Evolutionary conservation across 2,329 filamentous ascomycete genomes (phyloP).

Genomic region (Diaporthe capsici): DNA sequence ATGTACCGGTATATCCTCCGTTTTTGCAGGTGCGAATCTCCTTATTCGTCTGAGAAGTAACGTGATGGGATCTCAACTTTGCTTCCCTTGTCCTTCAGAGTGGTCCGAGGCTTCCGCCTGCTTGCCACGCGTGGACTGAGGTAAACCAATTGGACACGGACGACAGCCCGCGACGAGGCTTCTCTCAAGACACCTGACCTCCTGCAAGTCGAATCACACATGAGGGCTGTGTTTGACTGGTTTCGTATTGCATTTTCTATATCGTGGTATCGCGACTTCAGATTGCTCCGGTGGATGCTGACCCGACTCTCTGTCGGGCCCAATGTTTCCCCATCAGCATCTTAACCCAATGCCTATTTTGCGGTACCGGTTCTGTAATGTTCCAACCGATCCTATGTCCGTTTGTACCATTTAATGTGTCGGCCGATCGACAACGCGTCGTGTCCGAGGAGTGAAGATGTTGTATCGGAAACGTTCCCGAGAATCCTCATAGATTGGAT

Average conservation of each 20-base stretch:
- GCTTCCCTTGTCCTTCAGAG: background rate
- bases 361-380: background rate
- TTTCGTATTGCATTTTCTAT: constrained; percentile 26
- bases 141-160: background rate
- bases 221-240: background rate
- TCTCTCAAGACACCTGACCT: background rate
- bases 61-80: background rate
- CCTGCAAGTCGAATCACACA: background rate
- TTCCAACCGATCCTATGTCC: background rate
- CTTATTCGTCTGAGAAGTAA: background rate
- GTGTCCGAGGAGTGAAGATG: background rate
- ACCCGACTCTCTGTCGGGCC: background rate
- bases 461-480: background rate
- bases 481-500: background rate
- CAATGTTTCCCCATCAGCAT: background rate
- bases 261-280: background rate
- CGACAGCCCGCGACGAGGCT: background rate
- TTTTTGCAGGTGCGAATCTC: no score
- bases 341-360: background rate
- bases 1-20: no score
- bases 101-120: background rate
- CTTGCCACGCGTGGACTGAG: background rate
- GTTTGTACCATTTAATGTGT: background rate
- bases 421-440: background rate
- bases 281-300: background rate